Evolutionary conservation across 2,329 filamentous ascomycete genomes (phyloP).

Genomic region (Sarocladium oryzae): DNA sequence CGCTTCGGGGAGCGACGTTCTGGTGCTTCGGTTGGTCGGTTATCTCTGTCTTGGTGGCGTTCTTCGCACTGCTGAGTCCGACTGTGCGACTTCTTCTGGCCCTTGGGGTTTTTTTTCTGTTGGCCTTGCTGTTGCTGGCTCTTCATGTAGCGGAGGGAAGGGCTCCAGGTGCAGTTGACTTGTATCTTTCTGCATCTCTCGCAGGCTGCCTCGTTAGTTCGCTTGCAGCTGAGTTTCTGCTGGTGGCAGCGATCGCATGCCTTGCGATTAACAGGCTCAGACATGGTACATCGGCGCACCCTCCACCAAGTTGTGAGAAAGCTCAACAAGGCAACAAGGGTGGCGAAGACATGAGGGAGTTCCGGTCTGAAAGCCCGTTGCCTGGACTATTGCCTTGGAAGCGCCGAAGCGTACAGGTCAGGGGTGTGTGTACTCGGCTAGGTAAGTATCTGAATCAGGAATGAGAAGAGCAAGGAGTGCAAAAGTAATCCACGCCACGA

Average conservation of each 20-base stretch:
- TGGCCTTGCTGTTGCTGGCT: constrained; percentile 22
- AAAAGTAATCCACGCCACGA: neutral
- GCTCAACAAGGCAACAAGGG: constrained; percentile 16
- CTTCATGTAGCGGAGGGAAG: constrained; percentile 32
- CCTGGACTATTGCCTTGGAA: neutral
- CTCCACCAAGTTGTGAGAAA: neutral
- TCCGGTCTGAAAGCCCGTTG: constrained; percentile 18
- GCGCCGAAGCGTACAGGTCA: constrained; percentile 1
- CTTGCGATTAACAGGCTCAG: constrained; percentile 32
- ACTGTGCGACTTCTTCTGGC: no score
- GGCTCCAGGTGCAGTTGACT: constrained; percentile 37
- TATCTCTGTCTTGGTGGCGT: no score
- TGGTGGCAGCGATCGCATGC: constrained; percentile 41
- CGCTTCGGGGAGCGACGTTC: constrained; percentile 29
- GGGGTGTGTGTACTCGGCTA: neutral
- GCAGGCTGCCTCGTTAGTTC: constrained; percentile 32
- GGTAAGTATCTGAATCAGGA: no score
- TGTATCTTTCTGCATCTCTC: constrained; percentile 36
- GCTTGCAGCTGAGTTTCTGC: constrained; percentile 41
- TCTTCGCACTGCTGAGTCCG: neutral
- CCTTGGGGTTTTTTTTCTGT: constrained; percentile 13
- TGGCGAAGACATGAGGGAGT: constrained; percentile 20
- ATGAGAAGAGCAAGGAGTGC: neutral
- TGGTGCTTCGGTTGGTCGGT: no score
- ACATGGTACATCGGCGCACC: constrained; percentile 21